A percentile compares a stretch with the other conserved stretches of the same genome.
Conservation (phyloP, 208 protist genomes). For the Eutreptiella sp. region DNA sequence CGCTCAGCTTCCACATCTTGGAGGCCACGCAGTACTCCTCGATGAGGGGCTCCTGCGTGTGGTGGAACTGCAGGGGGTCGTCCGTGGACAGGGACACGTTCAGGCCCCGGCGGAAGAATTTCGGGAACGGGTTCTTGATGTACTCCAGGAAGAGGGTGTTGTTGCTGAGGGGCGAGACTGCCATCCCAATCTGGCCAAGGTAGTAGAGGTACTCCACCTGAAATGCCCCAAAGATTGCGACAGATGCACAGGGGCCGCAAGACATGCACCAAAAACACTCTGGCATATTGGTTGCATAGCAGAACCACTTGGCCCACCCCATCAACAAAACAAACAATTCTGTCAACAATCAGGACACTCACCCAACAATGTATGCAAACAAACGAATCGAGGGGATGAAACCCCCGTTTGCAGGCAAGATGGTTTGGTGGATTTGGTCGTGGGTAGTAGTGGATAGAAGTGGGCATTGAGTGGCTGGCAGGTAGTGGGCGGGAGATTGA, state of each 20-base stretch:
- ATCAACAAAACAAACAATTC: no score
- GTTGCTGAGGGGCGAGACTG: conserved; percentile 98
- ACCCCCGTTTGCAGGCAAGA: no score
- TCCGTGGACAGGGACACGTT: conserved; percentile 97
- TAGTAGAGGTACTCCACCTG: conserved; percentile 99
- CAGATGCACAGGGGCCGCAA: conserved; percentile 31
- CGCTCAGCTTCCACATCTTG: conserved; percentile 62
- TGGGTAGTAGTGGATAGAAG: no score
- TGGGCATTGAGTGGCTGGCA: no score
- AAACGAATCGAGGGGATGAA: no score
- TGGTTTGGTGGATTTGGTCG: no score
- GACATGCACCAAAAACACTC: not conserved
- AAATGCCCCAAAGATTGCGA: no score
- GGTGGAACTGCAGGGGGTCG: conserved; percentile 94
- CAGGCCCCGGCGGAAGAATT: conserved; percentile 89
- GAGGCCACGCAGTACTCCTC: conserved; percentile 80
- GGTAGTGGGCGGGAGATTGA: no score
- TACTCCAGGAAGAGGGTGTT: conserved; percentile 97
- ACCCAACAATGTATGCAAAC: no score
- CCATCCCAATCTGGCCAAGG: conserved; percentile 93
- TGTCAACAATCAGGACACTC: no score
- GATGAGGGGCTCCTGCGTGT: conserved; percentile 83
- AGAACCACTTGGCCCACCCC: no score
- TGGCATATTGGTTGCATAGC: no score
- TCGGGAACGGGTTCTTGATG: conserved; percentile 89